Conservation (phyloP, 768 basidiomycete genomes). For the Mycena kentingensis region DNA sequence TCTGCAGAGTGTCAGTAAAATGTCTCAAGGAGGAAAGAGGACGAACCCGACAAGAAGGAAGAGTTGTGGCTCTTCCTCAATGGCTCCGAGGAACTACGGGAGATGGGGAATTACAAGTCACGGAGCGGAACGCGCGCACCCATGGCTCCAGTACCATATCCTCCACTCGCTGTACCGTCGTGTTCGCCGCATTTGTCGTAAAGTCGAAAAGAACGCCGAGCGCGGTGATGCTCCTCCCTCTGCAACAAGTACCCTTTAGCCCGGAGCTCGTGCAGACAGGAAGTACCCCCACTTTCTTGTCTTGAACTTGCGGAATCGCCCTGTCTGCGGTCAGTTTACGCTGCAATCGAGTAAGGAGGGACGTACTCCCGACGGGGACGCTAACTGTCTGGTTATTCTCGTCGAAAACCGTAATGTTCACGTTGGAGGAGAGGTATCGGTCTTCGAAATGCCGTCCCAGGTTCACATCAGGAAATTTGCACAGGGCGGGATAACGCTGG, state of each 20-base stretch:
- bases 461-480: conserved; percentile 35
- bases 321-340: conserved; percentile 1
- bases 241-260: conserved; percentile 18
- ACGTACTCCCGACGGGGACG: conserved; percentile 39
- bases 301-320: conserved; percentile 71
- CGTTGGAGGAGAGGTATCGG: conserved; percentile 82
- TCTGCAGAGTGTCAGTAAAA: background rate
- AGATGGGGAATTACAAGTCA: background rate
- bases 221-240: conserved; percentile 73
- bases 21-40: background rate
- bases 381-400: conserved; percentile 38
- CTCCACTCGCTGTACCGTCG: conserved; percentile 71
- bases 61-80: conserved; percentile 77
- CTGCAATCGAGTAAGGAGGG: background rate
- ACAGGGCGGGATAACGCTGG: background rate
- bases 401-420: conserved; percentile 73
- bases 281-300: conserved; percentile 60
- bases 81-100: conserved; percentile 73
- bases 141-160: conserved; percentile 80
- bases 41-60: conserved; percentile 65
- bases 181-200: conserved; percentile 66
- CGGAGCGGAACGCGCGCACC: conserved; percentile 41
- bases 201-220: conserved; percentile 84
- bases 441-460: conserved; percentile 69
- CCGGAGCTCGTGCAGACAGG: background rate